Percentiles rank a stretch among this genome's conserved stretches.
phyloP scores from a whole-genome alignment of 2,329 filamentous ascomycete genomes.

The Aspergillus oerlinghausenensis region DNA sequence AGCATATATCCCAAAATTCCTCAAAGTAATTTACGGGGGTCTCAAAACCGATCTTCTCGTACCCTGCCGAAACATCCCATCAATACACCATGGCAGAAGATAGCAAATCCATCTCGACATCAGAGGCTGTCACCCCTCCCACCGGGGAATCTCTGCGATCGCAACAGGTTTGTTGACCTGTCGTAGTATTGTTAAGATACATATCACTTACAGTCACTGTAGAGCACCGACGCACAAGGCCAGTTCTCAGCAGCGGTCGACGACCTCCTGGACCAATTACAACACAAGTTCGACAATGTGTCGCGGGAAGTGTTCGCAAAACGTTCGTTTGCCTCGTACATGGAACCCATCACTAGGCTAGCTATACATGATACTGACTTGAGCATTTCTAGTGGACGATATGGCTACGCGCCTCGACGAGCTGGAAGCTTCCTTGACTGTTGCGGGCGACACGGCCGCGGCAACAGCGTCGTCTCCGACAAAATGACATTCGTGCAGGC shows the following conservation, averaged over 20 bases:
- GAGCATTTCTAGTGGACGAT: constrained; percentile 68
- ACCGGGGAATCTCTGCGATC: constrained; percentile 19
- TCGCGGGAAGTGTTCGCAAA: constrained; percentile 86
- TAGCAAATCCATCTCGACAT: constrained; percentile 12
- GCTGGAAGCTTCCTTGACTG: constrained; percentile 68
- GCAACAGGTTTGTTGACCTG: constrained; percentile 15
- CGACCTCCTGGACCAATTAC: constrained; percentile 77
- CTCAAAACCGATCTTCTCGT: background rate
- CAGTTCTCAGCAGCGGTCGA: constrained; percentile 72
- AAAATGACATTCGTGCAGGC: constrained; percentile 5
- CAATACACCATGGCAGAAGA: constrained; percentile 19
- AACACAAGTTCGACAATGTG: constrained; percentile 77
- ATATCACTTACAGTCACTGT: constrained; percentile 2
- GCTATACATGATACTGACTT: background rate
- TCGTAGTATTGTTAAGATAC: background rate
- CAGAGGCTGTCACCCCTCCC: constrained; percentile 12
- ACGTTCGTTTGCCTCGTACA: constrained; percentile 52
- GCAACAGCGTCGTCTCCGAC: constrained; percentile 15
- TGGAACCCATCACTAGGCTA: background rate
- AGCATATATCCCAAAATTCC: background rate
- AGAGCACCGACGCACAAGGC: constrained; percentile 41
- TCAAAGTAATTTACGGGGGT: background rate
- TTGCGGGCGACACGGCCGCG: constrained; percentile 41
- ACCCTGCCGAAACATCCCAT: background rate
- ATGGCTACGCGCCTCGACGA: constrained; percentile 84